Evolutionary conservation across 495 filamentous ascomycete genomes (phyloP).

Genomic region (Neurospora cerealis): DNA sequence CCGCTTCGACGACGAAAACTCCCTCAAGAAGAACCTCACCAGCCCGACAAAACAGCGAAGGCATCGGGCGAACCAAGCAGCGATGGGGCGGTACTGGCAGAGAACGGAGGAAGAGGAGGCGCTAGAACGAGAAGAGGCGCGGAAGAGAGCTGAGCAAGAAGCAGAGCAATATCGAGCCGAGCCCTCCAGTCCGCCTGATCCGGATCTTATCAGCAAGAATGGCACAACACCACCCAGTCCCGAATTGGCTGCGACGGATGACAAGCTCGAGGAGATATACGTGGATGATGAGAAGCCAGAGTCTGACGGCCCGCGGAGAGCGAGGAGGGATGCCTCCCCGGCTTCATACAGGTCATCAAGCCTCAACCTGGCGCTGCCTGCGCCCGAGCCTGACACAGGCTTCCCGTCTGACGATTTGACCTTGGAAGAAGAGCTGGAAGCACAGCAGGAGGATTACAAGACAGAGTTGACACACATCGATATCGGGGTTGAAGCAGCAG

Average conservation of each 20-base stretch:
- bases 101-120: slow-evolving; percentile 26
- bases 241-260: background rate
- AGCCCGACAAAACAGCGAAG: slow-evolving; percentile 21
- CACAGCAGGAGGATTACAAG: background rate
- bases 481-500: background rate
- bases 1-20: slow-evolving; percentile 17
- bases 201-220: background rate
- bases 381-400: background rate
- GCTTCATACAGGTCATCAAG: background rate
- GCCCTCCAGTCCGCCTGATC: slow-evolving; percentile 9
- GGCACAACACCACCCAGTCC: background rate
- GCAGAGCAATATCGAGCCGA: slow-evolving; percentile 22
- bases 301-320: background rate
- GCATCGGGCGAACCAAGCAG: slow-evolving; percentile 24
- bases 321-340: background rate
- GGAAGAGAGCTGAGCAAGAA: slow-evolving; percentile 17
- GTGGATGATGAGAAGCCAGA: background rate
- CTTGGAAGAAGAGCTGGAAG: background rate
- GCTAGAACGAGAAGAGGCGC: slow-evolving; percentile 17
- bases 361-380: background rate
- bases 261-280: background rate
- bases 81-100: slow-evolving; percentile 26
- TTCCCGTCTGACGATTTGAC: background rate
- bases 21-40: slow-evolving; percentile 12
- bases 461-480: background rate